A percentile compares a stretch with the other conserved stretches of the same genome.
Conservation (phyloP, 176 grass and related monocot genomes). For the Phoenix roebelenii region DNA sequence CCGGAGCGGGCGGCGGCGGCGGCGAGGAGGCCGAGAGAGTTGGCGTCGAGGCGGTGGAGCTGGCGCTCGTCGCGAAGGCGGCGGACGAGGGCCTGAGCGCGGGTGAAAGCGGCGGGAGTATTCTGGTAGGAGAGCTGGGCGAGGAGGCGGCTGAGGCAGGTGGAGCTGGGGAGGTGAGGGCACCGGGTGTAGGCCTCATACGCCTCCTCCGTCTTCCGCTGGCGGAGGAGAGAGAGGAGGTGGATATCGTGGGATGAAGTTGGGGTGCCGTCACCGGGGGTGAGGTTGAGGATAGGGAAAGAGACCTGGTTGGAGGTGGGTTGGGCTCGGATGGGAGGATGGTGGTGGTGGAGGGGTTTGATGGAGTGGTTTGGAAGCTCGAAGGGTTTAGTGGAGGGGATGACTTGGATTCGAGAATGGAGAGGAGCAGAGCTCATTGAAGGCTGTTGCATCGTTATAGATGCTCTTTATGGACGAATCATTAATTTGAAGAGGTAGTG, state of each 20-base stretch:
- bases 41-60: conserved; percentile 57
- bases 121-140: conserved; percentile 54
- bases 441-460: background rate
- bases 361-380: background rate
- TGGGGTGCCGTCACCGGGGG: background rate
- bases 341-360: background rate
- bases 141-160: conserved; percentile 67
- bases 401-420: background rate
- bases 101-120: conserved; percentile 24
- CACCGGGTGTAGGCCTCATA: conserved; percentile 39
- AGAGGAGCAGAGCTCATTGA: conserved; percentile 2
- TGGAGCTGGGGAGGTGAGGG: conserved; percentile 36
- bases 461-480: no score
- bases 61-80: conserved; percentile 30
- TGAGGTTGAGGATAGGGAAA: conserved; percentile 1
- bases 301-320: background rate
- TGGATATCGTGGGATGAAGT: conserved; percentile 12
- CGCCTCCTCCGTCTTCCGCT: conserved; percentile 53
- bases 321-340: background rate
- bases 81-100: conserved; percentile 42
- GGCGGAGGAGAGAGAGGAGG: conserved; percentile 53
- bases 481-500: background rate
- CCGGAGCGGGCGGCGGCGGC: conserved; percentile 44
- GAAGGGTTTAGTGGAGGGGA: background rate
- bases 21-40: conserved; percentile 69